These are phyloP conservation scores for Theobroma grandiflorum DNA, from an alignment of 441 rosid species.

Conservation along the genomic window DNA sequence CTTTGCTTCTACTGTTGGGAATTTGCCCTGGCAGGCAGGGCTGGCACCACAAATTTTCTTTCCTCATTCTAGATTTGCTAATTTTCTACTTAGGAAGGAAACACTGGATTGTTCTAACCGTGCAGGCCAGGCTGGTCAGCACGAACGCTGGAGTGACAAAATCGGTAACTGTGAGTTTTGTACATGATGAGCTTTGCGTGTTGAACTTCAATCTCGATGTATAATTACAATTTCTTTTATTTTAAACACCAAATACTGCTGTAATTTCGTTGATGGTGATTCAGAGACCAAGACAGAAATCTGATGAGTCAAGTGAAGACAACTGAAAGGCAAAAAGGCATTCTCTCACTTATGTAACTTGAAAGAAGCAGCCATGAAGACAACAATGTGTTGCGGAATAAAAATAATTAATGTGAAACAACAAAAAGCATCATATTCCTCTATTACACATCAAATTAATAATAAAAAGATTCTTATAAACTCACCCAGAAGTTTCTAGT, in stretches of 20 bases:
- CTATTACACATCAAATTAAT: background rate
- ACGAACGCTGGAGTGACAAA: no score
- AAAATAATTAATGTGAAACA: background rate
- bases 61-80: background rate
- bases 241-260: background rate
- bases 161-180: background rate
- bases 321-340: background rate
- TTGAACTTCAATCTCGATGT: no score
- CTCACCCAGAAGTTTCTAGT: no score
- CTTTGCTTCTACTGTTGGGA: background rate
- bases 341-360: no score
- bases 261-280: background rate
- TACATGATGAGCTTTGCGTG: background rate
- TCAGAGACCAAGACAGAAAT: background rate
- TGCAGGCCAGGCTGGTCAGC: background rate
- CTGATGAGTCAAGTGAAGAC: background rate
- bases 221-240: no score
- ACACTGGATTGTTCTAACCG: background rate
- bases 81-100: background rate
- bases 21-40: background rate
- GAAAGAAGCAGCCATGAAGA: background rate
- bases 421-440: background rate
- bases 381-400: background rate
- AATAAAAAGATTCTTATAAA: no score
- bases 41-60: background rate